Conservation (phyloP, 2,329 filamentous ascomycete genomes). For the Fusarium lyarnte region DNA sequence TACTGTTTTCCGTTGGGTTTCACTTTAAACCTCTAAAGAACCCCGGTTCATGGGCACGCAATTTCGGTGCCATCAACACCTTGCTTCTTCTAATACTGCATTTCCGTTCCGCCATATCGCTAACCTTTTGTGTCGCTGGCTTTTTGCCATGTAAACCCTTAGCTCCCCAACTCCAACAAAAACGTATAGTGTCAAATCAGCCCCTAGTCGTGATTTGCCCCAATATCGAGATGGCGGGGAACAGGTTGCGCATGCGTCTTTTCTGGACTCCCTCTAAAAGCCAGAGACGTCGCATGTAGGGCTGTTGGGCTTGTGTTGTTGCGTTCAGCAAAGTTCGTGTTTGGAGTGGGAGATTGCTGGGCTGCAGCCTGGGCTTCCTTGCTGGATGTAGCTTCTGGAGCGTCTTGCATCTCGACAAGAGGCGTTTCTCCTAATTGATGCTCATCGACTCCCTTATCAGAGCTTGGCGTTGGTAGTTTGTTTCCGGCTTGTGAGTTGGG, state of each 20-base stretch:
- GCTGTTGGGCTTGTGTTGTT: constrained; percentile 45
- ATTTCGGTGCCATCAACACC: neutral
- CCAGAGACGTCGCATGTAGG: constrained; percentile 58
- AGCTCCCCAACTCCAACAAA: constrained; percentile 42
- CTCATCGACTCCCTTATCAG: constrained; percentile 31
- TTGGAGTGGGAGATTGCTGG: constrained; percentile 21
- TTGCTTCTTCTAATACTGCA: constrained; percentile 22
- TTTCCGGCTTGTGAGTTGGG: constrained; percentile 37
- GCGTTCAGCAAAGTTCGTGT: constrained; percentile 3
- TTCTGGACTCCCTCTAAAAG: constrained; percentile 70
- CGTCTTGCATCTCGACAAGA: constrained; percentile 43
- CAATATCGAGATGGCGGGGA: constrained; percentile 46
- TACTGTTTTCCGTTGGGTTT: constrained; percentile 3
- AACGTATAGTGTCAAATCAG: constrained; percentile 18
- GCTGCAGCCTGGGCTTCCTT: neutral
- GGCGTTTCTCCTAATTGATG: constrained; percentile 16
- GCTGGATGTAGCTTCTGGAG: constrained; percentile 14
- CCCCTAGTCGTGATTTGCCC: constrained; percentile 43
- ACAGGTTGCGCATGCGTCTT: constrained; percentile 55
- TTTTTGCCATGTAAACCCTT: constrained; percentile 37
- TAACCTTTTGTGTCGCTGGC: constrained; percentile 22
- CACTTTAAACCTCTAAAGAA: neutral
- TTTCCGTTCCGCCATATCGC: constrained; percentile 36
- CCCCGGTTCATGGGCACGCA: neutral
- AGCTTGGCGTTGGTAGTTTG: constrained; percentile 35